Conservation (phyloP, 2,329 filamentous ascomycete genomes). For the Fusarium albidum region DNA sequence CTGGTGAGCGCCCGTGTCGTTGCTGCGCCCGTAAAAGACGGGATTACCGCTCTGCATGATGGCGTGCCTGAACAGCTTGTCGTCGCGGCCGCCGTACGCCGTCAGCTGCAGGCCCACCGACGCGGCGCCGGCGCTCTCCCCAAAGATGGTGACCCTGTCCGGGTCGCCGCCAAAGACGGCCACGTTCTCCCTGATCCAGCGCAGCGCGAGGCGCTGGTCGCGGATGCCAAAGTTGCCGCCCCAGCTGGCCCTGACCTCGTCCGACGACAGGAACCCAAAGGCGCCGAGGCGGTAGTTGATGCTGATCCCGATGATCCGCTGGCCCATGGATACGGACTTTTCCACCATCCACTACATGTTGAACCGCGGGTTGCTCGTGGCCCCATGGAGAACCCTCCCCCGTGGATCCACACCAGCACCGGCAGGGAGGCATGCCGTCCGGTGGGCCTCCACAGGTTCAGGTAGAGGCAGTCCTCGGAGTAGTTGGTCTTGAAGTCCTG, state of each 20-base stretch:
- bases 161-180: slow-evolving; percentile 54
- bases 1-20: background rate
- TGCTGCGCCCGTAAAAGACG: too few species aligned
- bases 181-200: slow-evolving; percentile 60
- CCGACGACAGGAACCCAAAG: slow-evolving; percentile 57
- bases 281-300: slow-evolving; percentile 35
- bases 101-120: slow-evolving; percentile 22
- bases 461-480: slow-evolving; percentile 31
- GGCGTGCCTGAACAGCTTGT: slow-evolving; percentile 16
- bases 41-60: slow-evolving; percentile 28
- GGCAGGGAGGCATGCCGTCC: slow-evolving; percentile 23
- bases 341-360: slow-evolving; percentile 66
- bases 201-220: slow-evolving; percentile 56
- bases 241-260: slow-evolving; percentile 49
- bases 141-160: slow-evolving; percentile 54
- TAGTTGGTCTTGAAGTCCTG: too few species aligned
- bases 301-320: slow-evolving; percentile 35
- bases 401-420: slow-evolving; percentile 33
- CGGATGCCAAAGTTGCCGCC: slow-evolving; percentile 58
- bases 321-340: slow-evolving; percentile 48
- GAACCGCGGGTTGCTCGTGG: slow-evolving; percentile 57
- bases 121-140: slow-evolving; percentile 19
- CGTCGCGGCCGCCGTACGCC: slow-evolving; percentile 20
- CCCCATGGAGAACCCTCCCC: slow-evolving; percentile 52
- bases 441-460: slow-evolving; percentile 23